phyloP scores from a whole-genome alignment of 441 rosid genomes.

The Gossypium lobatum region DNA sequence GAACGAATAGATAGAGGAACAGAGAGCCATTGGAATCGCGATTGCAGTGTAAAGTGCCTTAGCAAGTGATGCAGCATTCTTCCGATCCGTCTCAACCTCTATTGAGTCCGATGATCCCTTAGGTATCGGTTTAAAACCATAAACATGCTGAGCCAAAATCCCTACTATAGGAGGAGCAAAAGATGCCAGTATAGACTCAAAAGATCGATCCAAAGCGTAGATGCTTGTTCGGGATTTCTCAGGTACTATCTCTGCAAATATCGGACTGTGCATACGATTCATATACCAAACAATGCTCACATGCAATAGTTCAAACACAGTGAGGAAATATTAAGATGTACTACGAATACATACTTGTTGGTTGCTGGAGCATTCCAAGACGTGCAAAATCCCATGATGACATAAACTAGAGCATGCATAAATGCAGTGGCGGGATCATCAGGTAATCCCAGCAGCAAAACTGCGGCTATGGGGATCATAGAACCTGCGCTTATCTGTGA shows the following conservation, averaged over 20 bases:
- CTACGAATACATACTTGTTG: background rate
- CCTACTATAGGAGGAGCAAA: constrained; percentile 67
- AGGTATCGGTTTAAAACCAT: constrained; percentile 53
- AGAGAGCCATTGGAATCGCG: constrained; percentile 50
- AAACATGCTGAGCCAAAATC: constrained; percentile 51
- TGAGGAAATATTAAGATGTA: background rate
- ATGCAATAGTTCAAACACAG: background rate
- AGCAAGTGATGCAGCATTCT: constrained; percentile 50
- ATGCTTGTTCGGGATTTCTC: constrained; percentile 58
- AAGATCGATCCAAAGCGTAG: constrained; percentile 55
- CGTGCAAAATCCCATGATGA: background rate
- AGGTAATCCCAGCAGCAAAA: background rate
- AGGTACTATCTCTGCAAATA: constrained; percentile 66
- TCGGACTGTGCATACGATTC: constrained; percentile 41
- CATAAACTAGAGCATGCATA: background rate
- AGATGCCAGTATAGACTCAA: constrained; percentile 54
- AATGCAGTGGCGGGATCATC: background rate
- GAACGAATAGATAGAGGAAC: constrained; percentile 53
- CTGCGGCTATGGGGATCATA: background rate
- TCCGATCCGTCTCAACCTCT: constrained; percentile 44
- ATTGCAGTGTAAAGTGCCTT: constrained; percentile 56
- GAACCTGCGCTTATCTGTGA: background rate
- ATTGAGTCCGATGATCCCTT: constrained; percentile 34
- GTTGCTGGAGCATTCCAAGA: constrained; percentile 1
- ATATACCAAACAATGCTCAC: background rate